These are phyloP conservation scores for Saccharomycopsis babjevae DNA, from an alignment of 805 yeast genomes.

Conservation along the genomic window DNA sequence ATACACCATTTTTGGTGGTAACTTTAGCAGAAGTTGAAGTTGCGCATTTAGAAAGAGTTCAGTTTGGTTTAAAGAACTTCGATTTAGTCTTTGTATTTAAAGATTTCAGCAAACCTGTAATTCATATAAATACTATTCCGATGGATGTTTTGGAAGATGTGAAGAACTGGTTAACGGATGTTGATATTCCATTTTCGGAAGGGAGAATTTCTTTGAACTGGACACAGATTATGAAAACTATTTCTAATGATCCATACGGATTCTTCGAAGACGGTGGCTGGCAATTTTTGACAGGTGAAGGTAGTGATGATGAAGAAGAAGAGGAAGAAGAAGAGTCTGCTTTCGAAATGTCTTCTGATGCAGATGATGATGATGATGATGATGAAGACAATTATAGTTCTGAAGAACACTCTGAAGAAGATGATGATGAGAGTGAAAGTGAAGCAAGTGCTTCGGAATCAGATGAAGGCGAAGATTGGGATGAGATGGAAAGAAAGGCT, in stretches of 20 bases:
- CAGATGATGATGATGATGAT: conserved; percentile 51
- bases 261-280: conserved; percentile 95
- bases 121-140: conserved; percentile 90
- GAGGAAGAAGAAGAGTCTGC: conserved; percentile 61
- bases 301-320: conserved; percentile 63
- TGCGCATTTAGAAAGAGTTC: conserved; percentile 94
- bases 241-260: conserved; percentile 84
- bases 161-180: conserved; percentile 95
- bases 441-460: conserved; percentile 26
- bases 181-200: conserved; percentile 89
- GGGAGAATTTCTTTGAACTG: conserved; percentile 95
- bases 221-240: conserved; percentile 91
- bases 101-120: conserved; percentile 79
- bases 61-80: conserved; percentile 91
- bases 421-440: conserved; percentile 23
- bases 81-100: conserved; percentile 95
- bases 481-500: conserved; percentile 51
- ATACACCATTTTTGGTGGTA: conserved; percentile 89
- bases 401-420: conserved; percentile 34
- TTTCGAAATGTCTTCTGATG: conserved; percentile 53
- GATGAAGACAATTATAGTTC: conserved; percentile 44
- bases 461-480: conserved; percentile 37
- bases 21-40: conserved; percentile 87
- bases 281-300: conserved; percentile 84
- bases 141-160: conserved; percentile 86